These are phyloP conservation scores for Parietaria judaica DNA, from an alignment of 306 rosid species.

Conservation along the genomic window DNA sequence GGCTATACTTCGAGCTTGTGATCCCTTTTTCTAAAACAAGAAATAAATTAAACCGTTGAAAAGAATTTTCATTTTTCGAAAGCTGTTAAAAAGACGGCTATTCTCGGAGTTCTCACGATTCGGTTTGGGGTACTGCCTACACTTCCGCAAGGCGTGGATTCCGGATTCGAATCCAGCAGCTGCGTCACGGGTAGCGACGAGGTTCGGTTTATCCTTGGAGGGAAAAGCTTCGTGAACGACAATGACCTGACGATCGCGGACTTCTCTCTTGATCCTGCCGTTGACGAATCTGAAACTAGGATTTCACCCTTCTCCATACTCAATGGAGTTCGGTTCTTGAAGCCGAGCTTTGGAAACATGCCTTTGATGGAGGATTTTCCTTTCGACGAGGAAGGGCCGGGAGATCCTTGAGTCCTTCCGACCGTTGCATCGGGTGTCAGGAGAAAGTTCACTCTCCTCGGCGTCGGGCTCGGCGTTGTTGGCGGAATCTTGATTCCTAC, in stretches of 20 bases:
- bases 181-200: constrained; percentile 87
- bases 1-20: constrained; percentile 43
- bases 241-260: constrained; percentile 56
- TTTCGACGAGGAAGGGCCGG: constrained; percentile 46
- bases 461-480: constrained; percentile 66
- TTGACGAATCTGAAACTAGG: constrained; percentile 39
- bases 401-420: constrained; percentile 38
- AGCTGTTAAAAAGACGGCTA: neutral
- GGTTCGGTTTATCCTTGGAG: constrained; percentile 65
- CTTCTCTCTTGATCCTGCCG: constrained; percentile 45
- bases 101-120: constrained; percentile 40
- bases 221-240: constrained; percentile 63
- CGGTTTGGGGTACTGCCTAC: constrained; percentile 37
- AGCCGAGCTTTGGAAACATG: constrained; percentile 69
- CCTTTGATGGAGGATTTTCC: constrained; percentile 53
- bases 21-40: constrained; percentile 45
- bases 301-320: constrained; percentile 50
- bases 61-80: neutral
- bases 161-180: constrained; percentile 39
- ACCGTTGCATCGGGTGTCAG: constrained; percentile 49
- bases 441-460: constrained; percentile 72
- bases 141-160: constrained; percentile 48
- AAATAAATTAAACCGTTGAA: neutral
- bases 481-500: constrained; percentile 63
- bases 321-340: constrained; percentile 49